Evolutionary conservation across 495 filamentous ascomycete species (phyloP), one percentile per base, ranked within the genome.

Genomic region (Penicillium lagena): DNA sequence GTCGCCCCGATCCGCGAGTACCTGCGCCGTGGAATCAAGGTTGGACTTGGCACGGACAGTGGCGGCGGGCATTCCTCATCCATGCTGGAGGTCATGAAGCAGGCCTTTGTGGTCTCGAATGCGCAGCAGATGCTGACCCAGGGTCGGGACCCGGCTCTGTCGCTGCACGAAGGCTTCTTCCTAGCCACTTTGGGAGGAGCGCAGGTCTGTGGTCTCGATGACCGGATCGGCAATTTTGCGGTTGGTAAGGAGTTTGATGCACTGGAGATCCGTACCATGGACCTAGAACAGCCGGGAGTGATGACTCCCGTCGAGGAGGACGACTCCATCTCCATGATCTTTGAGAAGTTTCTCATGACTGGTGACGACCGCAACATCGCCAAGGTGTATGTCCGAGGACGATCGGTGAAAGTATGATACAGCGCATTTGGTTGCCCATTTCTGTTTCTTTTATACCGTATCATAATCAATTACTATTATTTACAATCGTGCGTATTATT

Each of bases 191-290:
- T 79, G 6, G 82, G 81, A 1, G 83, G 82, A 0, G 83, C 82
- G 3, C 60, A 68, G 41, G 80, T 83, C 5, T 77, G 77, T 46
- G 67, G 76, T n/a, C 51, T 85, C 9, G 73, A 70, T 8, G 58
- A 64, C 1, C 68, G 56, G 43, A 61, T 85, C 31, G 83, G 83
- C 1, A 74, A 68, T 42, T 85, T 86, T 48, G 70, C 63, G 7
- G 61, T 68, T 6, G 81, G 79, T 1, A 82, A 80, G 63, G 72
- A 78, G 59, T 84, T 85, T 50, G 83, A 87, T 67, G 83, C 80
- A 0, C 43, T 82, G 43, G 51, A 81, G 37, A 65, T 85, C 10
- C 67, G 76, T 40, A 67, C 66, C 3, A 31, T 34, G 1, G 49
- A 51, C 38, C n/a, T 59, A 29, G 51, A 60, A 3, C 38, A 14